Percentiles rank a stretch among this genome's conserved stretches.
These are phyloP conservation scores for Nicotiana rustica DNA, from an alignment of 305 asterid genomes.

Conservation along the genomic window DNA sequence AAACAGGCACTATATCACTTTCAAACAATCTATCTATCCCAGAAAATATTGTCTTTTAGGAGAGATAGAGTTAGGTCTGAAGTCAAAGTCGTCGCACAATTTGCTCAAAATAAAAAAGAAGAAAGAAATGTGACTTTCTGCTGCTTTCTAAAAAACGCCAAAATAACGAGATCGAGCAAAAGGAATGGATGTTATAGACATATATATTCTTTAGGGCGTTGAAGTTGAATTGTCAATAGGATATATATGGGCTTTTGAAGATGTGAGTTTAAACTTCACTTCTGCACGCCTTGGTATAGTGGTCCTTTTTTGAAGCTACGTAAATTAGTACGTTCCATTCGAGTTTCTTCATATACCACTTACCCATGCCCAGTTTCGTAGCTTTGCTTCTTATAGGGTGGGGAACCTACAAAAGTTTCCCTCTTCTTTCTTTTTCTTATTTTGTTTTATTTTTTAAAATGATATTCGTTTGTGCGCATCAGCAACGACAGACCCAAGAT, in stretches of 20 bases:
- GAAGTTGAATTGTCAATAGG: conserved; percentile 10
- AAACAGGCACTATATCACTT: too few species aligned
- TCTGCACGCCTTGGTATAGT: conserved; percentile 29
- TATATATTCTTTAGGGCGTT: neutral
- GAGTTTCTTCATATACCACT: conserved; percentile 1
- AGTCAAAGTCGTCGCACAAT: too few species aligned
- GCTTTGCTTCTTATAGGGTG: conserved; percentile 22
- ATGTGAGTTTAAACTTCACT: neutral
- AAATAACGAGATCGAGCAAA: too few species aligned
- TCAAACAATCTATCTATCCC: too few species aligned
- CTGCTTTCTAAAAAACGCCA: too few species aligned
- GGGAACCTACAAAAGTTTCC: neutral
- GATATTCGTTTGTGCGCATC: too few species aligned
- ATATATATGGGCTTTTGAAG: neutral
- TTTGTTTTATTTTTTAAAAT: too few species aligned
- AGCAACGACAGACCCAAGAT: too few species aligned
- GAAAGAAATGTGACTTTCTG: too few species aligned
- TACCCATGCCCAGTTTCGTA: conserved; percentile 28
- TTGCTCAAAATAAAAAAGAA: too few species aligned
- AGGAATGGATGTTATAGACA: neutral
- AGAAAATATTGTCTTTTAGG: too few species aligned
- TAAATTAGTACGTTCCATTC: neutral
- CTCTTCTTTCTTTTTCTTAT: neutral
- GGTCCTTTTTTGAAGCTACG: conserved; percentile 28
- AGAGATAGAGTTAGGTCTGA: too few species aligned